Conservation (phyloP, 1,284 basidiomycete species). For the Apiotrichum porosum region DNA sequence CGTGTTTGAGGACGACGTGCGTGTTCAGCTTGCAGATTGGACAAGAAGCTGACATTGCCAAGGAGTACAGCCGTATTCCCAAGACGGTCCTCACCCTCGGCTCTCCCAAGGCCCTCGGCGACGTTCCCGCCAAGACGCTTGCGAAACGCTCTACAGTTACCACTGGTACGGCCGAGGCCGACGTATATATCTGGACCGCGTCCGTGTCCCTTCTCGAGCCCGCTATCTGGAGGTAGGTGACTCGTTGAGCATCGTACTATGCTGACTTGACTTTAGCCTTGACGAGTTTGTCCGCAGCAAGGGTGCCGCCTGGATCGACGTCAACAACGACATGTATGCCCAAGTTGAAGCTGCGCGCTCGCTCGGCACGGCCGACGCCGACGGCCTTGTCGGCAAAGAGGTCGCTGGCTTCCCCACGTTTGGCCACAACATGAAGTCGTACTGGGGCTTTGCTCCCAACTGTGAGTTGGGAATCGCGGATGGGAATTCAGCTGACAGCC, state of each 20-base stretch:
- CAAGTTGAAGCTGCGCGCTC: slow-evolving; percentile 27
- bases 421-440: slow-evolving; percentile 57
- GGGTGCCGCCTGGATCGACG: slow-evolving; percentile 30
- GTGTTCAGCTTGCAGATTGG: too few relatives aligned
- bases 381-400: slow-evolving; percentile 25
- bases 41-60: not conserved
- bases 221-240: slow-evolving; percentile 70
- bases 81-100: slow-evolving; percentile 53
- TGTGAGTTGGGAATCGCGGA: slow-evolving; percentile 39
- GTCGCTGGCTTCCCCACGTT: slow-evolving; percentile 49
- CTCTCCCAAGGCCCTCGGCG: slow-evolving; percentile 49
- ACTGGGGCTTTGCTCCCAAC: slow-evolving; percentile 58
- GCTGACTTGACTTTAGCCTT: slow-evolving; percentile 23
- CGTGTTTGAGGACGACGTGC: slow-evolving; percentile 62
- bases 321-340: slow-evolving; percentile 31
- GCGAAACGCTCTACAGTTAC: slow-evolving; percentile 1
- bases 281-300: slow-evolving; percentile 36
- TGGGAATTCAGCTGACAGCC: slow-evolving; percentile 1
- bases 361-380: slow-evolving; percentile 6
- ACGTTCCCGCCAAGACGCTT: not conserved
- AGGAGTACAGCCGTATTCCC: slow-evolving; percentile 65
- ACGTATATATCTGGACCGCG: slow-evolving; percentile 68
- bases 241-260: not conserved
- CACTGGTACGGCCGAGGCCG: slow-evolving; percentile 40
- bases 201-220: slow-evolving; percentile 56